Evolutionary conservation across 2,329 filamentous ascomycete species (phyloP), one percentile per base, ranked within the genome.

Genomic region (Akanthomyces dipterigenus): DNA sequence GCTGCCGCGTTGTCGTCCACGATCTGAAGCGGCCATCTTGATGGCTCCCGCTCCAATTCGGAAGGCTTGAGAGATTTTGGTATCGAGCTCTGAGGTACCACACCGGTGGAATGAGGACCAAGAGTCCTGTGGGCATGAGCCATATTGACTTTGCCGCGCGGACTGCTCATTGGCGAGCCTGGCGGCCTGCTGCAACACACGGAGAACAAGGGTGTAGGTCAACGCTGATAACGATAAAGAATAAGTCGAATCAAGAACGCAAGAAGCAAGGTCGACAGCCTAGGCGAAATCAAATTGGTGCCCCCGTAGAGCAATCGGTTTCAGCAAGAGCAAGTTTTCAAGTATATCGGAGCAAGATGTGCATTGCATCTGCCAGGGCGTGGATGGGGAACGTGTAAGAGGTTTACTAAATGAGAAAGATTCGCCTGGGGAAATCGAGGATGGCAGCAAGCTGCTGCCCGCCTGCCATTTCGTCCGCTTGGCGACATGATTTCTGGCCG

Each of bases 311-410:
- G 42, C 31, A 34, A 36, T 61, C 18, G 40, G 38, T 43, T 38
- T 1, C 24, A 61, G 58, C 50, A 55, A 61, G 50, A 61, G 58
- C 58, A 61, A 61, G 50, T 48, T 60, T 59, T 61, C 58, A 61
- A 61, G 38, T 46, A 36, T 55, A 49, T 55, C 43, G 42, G 49
- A 55, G 58, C 40, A 49, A 48, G 50, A 54, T 48, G 43, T 55
- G 58, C 58, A 61, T 61, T 55, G 50, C 58, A 50, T 61, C 50
- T 55, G 50, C 50, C 31, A 24, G 34, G 50, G 42, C 36, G 31
- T 20, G 28, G 48, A 45, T 28, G 34, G 38, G 12, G n/a, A 43
- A 43, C 22, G 4, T 34, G 34, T 24, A 42, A 42, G 31, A 16
- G 3, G 20, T n/a, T 11, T 5, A 45, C 20, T 11, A n/a, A 18